Evolutionary conservation across 2,329 filamentous ascomycete species (phyloP).

Genomic region (Paraconiothyrium sp.): DNA sequence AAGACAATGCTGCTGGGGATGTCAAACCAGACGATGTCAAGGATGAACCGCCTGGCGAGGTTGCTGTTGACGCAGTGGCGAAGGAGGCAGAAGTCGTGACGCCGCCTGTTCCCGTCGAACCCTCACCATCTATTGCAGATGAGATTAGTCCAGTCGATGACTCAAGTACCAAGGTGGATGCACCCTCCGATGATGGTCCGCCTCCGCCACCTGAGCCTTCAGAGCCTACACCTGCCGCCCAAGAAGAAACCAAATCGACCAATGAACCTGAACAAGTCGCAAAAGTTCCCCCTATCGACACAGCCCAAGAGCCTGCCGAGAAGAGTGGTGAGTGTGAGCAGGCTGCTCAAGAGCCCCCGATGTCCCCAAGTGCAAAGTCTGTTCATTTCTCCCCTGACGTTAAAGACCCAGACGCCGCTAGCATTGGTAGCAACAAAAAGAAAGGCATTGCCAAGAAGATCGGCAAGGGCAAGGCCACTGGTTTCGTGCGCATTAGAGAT

Average conservation of each 20-base stretch:
- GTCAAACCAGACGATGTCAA: slow-evolving; percentile 33
- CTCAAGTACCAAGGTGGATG: slow-evolving; percentile 17
- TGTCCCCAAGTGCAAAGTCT: slow-evolving; percentile 43
- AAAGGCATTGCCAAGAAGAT: slow-evolving; percentile 32
- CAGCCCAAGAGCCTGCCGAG: slow-evolving; percentile 30
- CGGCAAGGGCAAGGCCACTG: slow-evolving; percentile 42
- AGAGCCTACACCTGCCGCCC: background rate
- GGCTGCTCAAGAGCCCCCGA: slow-evolving; percentile 43
- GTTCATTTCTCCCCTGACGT: slow-evolving; percentile 51
- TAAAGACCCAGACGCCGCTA: slow-evolving; percentile 46
- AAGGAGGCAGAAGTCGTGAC: slow-evolving; percentile 17
- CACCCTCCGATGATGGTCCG: slow-evolving; percentile 17
- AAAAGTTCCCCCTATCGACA: slow-evolving; percentile 19
- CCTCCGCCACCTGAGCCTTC: slow-evolving; percentile 6
- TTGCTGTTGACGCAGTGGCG: slow-evolving; percentile 15
- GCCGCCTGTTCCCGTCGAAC: slow-evolving; percentile 20
- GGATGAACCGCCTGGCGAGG: slow-evolving; percentile 34
- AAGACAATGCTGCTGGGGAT: slow-evolving; percentile 25
- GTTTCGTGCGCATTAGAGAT: slow-evolving; percentile 44
- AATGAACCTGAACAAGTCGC: slow-evolving; percentile 25
- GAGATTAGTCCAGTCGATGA: background rate
- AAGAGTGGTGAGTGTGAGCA: slow-evolving; percentile 51
- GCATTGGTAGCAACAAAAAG: slow-evolving; percentile 42
- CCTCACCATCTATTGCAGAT: slow-evolving; percentile 15
- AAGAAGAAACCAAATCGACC: slow-evolving; percentile 6